A percentile compares a stretch with the other conserved stretches of the same genome.
These are phyloP conservation scores for Thermothielavioides terrestris DNA, from an alignment of 495 filamentous ascomycete genomes.

Conservation along the genomic window DNA sequence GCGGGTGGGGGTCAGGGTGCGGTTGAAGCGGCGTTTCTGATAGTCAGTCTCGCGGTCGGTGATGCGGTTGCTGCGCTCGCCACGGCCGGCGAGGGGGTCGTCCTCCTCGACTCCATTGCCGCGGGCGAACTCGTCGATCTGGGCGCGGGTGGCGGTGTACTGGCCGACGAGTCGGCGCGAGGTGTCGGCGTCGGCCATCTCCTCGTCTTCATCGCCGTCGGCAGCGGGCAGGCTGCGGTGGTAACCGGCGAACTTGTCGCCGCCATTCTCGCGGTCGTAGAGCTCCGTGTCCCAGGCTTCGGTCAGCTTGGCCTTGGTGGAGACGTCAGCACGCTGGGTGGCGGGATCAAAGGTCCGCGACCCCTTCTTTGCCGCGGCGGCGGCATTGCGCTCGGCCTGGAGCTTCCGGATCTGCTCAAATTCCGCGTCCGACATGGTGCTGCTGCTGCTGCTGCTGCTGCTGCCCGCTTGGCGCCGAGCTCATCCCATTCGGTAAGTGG, in stretches of 20 bases:
- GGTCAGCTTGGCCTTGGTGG: conserved; percentile 89
- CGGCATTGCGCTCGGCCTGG: conserved; percentile 87
- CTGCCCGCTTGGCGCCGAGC: conserved; percentile 10
- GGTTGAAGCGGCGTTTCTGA: conserved; percentile 87
- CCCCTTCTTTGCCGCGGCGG: conserved; percentile 72
- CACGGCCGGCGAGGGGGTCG: conserved; percentile 69
- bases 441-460: conserved; percentile 3
- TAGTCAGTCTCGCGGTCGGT: conserved; percentile 92
- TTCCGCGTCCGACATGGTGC: conserved; percentile 59
- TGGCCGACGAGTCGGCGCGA: conserved; percentile 82
- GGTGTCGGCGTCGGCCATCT: conserved; percentile 67
- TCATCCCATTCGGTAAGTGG: conserved; percentile 14
- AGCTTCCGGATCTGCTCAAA: conserved; percentile 75
- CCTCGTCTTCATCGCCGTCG: conserved; percentile 72
- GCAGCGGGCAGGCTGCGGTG: conserved; percentile 76
- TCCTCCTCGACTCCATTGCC: conserved; percentile 83
- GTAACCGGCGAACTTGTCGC: conserved; percentile 86
- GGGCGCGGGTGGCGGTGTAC: conserved; percentile 84
- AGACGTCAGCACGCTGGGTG: conserved; percentile 79
- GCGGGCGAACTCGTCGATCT: conserved; percentile 90
- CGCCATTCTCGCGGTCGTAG: conserved; percentile 69
- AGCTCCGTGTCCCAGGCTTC: conserved; percentile 90
- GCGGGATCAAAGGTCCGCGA: conserved; percentile 79
- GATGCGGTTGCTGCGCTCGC: conserved; percentile 85
- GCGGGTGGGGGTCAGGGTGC: conserved; percentile 77